Conservation (phyloP, 2,329 filamentous ascomycete genomes). For the Fusarium sp. region DNA sequence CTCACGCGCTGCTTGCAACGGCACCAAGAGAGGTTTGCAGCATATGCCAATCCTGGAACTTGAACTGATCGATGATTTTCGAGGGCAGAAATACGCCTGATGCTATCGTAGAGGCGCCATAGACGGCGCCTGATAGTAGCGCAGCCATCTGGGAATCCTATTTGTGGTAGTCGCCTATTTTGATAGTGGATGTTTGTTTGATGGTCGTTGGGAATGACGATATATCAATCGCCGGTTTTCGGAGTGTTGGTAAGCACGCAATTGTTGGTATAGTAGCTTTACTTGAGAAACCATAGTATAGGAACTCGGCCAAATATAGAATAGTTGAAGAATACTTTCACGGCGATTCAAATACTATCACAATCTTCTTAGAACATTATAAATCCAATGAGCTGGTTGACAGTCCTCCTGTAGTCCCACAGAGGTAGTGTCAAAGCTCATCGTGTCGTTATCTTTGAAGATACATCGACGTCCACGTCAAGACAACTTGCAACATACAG, state of each 20-base stretch:
- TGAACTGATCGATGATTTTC: conserved; percentile 70
- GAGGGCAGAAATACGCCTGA: conserved; percentile 70
- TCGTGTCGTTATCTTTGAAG: rapidly evolving
- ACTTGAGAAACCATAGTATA: not conserved
- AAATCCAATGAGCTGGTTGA: not conserved
- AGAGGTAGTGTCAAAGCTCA: too few species aligned
- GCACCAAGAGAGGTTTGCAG: conserved; percentile 72
- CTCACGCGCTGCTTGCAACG: conserved; percentile 70
- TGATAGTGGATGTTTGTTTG: not conserved
- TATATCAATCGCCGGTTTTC: conserved; percentile 12
- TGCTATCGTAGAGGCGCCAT: conserved; percentile 70
- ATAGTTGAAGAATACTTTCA: rapidly evolving
- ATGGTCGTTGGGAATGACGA: not conserved
- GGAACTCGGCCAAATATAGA: not conserved
- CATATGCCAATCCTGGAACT: conserved; percentile 72
- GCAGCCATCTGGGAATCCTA: conserved; percentile 44
- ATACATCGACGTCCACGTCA: rapidly evolving
- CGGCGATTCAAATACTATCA: not conserved
- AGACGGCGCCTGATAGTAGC: conserved; percentile 64
- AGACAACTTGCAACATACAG: not conserved
- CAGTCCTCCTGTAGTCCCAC: too few species aligned
- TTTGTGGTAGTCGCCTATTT: not conserved
- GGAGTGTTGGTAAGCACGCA: conserved; percentile 12
- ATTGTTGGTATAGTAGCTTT: not conserved
- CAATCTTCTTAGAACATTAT: not conserved